Evolutionary conservation across 768 basidiomycete genomes (phyloP).

Genomic region (Ephemerocybe angulata): DNA sequence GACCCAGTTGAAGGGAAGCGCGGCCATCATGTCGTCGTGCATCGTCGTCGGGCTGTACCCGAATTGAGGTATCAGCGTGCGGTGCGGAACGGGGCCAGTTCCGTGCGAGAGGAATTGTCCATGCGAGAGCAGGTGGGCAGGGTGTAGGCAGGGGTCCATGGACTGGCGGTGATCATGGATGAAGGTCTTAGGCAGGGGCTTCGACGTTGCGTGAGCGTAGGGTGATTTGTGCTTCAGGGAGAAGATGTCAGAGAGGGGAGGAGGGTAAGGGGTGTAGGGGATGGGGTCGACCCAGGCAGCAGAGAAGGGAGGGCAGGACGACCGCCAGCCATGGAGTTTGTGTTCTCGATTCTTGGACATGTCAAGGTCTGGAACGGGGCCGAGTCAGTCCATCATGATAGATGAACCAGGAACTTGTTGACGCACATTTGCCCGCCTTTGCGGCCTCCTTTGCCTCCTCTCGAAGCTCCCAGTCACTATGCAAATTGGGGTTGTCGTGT

Average conservation of each 20-base stretch:
- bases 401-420: background rate
- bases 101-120: conserved; percentile 51
- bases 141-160: conserved; percentile 48
- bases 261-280: conserved; percentile 15
- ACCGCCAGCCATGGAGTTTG: conserved; percentile 34
- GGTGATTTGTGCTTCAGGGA: conserved; percentile 15
- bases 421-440: conserved; percentile 33
- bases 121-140: conserved; percentile 35
- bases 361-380: conserved; percentile 26
- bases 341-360: conserved; percentile 26
- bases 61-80: conserved; percentile 46
- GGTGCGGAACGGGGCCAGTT: conserved; percentile 41
- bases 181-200: conserved; percentile 31
- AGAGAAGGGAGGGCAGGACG: conserved; percentile 34
- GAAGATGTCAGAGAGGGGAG: conserved; percentile 12
- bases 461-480: conserved; percentile 34
- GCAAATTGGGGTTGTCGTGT: conserved; percentile 43
- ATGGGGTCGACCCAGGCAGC: conserved; percentile 27
- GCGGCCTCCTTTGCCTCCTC: conserved; percentile 35
- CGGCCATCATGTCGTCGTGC: conserved; percentile 51
- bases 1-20: conserved; percentile 44
- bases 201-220: conserved; percentile 10
- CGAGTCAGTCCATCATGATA: background rate
- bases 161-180: conserved; percentile 41
- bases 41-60: conserved; percentile 43